Conservation (phyloP, 805 yeast species). For the Komagataella populi region DNA sequence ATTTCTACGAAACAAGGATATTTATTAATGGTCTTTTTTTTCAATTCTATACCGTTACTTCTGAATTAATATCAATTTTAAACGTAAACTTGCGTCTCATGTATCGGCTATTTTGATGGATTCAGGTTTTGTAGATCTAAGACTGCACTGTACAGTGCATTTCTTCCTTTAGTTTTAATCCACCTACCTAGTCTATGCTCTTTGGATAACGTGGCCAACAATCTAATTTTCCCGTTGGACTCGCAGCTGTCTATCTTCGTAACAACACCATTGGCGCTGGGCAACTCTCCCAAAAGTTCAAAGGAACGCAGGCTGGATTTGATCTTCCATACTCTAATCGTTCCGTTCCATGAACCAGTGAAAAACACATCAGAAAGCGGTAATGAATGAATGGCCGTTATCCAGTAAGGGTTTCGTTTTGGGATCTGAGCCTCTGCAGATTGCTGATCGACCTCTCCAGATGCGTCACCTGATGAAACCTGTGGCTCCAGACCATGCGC, state of each 20-base stretch:
- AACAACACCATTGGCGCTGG: conserved; percentile 56
- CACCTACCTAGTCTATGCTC: conserved; percentile 89
- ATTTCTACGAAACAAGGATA: not conserved
- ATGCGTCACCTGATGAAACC: conserved; percentile 32
- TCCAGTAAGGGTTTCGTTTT: conserved; percentile 67
- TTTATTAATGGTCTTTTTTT: not conserved
- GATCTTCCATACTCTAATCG: conserved; percentile 66
- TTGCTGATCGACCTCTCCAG: conserved; percentile 30
- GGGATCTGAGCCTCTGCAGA: conserved; percentile 42
- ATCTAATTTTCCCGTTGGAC: conserved; percentile 35
- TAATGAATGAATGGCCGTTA: conserved; percentile 67
- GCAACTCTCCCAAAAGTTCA: conserved; percentile 37
- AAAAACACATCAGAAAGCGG: conserved; percentile 79
- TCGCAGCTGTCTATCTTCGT: conserved; percentile 41
- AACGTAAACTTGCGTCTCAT: not conserved
- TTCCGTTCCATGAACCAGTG: conserved; percentile 83
- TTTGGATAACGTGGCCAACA: conserved; percentile 61
- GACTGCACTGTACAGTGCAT: conserved; percentile 50
- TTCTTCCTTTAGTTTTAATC: conserved; percentile 49
- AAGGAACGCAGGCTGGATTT: conserved; percentile 52
- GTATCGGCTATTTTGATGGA: not conserved
- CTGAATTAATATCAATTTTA: conserved; percentile 1
- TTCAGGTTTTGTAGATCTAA: conserved; percentile 17
- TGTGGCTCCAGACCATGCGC: conserved; percentile 61
- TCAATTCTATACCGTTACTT: not conserved